A percentile compares a stretch with the other conserved stretches of the same genome.
phyloP scores from a whole-genome alignment of 768 basidiomycete species.

The Tricholoma flavovirens region DNA sequence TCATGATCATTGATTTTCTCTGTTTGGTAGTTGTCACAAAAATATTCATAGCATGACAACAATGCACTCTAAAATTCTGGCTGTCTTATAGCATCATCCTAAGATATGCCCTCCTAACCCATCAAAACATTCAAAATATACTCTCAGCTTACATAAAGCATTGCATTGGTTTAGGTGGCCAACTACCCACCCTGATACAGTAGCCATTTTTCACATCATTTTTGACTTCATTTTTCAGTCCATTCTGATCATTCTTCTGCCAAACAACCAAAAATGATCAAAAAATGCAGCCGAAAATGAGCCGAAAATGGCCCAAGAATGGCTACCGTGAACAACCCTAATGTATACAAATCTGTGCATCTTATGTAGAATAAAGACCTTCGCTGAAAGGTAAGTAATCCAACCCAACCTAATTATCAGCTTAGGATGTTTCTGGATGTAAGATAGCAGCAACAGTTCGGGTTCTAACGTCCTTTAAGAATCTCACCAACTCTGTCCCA shows the following conservation, averaged over 20 bases:
- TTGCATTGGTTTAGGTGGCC: background rate
- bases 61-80: background rate
- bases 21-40: background rate
- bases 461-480: slow-evolving; percentile 68
- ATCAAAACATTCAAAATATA: background rate
- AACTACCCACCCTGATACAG: background rate
- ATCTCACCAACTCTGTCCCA: slow-evolving; percentile 71
- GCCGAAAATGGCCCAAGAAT: too few relatives aligned
- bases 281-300: too few relatives aligned
- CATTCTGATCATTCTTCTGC: too few relatives aligned
- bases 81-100: background rate
- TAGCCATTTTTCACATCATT: too few relatives aligned
- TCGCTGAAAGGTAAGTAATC: too few relatives aligned
- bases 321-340: too few relatives aligned
- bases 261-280: too few relatives aligned
- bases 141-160: background rate
- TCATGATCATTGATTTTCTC: background rate
- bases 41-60: too few relatives aligned
- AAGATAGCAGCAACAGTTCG: slow-evolving; percentile 46
- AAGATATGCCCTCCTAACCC: background rate
- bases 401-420: too few relatives aligned
- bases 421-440: background rate
- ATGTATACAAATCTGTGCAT: too few relatives aligned
- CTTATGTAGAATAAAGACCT: too few relatives aligned
- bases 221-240: too few relatives aligned